Conservation (phyloP, 2,329 filamentous ascomycete genomes). For the Penicillium capsulatum region DNA sequence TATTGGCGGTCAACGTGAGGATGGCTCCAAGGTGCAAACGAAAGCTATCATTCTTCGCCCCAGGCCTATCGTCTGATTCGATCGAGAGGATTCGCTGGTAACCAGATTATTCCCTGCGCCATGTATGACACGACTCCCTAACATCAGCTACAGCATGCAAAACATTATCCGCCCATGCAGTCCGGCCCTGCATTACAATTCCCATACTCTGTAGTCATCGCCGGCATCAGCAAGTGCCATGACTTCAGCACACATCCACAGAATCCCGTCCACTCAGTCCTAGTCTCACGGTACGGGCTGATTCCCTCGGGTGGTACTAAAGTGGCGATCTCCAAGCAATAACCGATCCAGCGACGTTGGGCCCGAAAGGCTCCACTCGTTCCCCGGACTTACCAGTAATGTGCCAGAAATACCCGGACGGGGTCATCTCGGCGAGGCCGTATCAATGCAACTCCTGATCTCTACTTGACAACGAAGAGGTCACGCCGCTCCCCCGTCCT, state of each 20-base stretch:
- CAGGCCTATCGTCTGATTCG: constrained; percentile 8
- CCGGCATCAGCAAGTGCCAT: too few relatives aligned
- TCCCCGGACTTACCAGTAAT: constrained; percentile 5
- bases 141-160: constrained; percentile 19
- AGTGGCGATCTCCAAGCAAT: constrained; percentile 8
- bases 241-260: constrained; percentile 6
- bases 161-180: constrained; percentile 10
- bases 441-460: background rate
- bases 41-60: too few relatives aligned
- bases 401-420: background rate
- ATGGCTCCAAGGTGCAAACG: too few relatives aligned
- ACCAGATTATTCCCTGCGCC: constrained; percentile 9
- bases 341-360: constrained; percentile 3
- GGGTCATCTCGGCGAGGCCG: background rate
- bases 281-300: constrained; percentile 7
- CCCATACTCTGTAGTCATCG: too few relatives aligned
- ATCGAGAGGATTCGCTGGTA: constrained; percentile 10
- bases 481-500: constrained; percentile 1
- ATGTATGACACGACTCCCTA: constrained; percentile 16
- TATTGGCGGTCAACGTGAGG: too few relatives aligned
- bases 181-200: constrained; percentile 11
- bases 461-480: background rate
- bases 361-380: constrained; percentile 1
- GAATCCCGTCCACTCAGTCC: constrained; percentile 1
- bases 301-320: constrained; percentile 18